A percentile compares a stretch with the other conserved stretches of the same genome.
These are phyloP conservation scores for Monosporascus sp. DNA, from an alignment of 2,329 filamentous ascomycete species.

Conservation along the genomic window DNA sequence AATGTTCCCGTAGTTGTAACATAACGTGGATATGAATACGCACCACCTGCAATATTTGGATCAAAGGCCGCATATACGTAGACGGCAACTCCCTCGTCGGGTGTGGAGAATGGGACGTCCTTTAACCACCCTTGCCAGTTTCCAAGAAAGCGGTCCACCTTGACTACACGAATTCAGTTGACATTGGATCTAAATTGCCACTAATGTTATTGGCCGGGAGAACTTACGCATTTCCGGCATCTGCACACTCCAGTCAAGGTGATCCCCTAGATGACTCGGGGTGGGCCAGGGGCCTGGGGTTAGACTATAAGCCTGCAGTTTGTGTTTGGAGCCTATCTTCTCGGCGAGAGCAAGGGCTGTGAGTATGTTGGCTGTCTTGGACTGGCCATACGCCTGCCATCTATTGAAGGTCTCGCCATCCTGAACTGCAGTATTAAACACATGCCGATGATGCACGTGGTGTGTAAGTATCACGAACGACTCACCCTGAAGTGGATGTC, in stretches of 20 bases:
- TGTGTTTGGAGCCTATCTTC: conserved; percentile 10
- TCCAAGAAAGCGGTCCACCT: neutral
- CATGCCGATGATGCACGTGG: neutral
- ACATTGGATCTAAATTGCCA: neutral
- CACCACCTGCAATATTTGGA: conserved; percentile 1
- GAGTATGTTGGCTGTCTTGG: conserved; percentile 32
- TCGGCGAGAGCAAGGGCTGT: conserved; percentile 13
- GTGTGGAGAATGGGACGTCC: conserved; percentile 14
- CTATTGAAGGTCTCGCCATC: conserved; percentile 17
- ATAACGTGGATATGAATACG: neutral
- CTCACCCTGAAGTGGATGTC: conserved; percentile 37
- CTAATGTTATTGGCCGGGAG: neutral
- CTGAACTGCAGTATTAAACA: neutral
- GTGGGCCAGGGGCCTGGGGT: conserved; percentile 24
- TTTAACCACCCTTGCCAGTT: conserved; percentile 19
- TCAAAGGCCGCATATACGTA: conserved; percentile 30
- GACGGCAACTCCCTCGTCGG: conserved; percentile 26
- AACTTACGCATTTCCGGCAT: neutral
- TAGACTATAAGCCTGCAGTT: conserved; percentile 25
- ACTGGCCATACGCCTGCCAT: conserved; percentile 33
- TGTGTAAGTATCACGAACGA: neutral
- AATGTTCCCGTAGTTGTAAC: neutral
- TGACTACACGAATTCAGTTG: no score
- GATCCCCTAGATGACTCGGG: neutral
- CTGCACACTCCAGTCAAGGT: conserved; percentile 4